Percentiles rank a stretch among this genome's conserved stretches.
Conservation (phyloP, 257 asterid genomes). For the Ilex asprella region DNA sequence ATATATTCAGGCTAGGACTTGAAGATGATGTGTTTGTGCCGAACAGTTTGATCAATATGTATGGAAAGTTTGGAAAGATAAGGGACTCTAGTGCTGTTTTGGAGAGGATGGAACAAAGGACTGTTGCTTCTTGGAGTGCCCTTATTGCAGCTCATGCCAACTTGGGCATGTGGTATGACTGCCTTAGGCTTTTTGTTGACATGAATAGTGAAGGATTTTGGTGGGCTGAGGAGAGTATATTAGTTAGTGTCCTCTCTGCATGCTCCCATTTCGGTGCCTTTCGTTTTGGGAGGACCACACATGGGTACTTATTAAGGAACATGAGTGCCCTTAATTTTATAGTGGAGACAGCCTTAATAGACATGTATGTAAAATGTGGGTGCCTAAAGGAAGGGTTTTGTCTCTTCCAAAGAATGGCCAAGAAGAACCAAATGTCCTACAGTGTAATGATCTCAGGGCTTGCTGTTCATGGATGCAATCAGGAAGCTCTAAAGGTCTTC, state of each 20-base stretch:
- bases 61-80: conserved; percentile 59
- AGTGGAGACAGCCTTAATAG: conserved; percentile 52
- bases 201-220: conserved; percentile 45
- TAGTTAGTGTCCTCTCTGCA: conserved; percentile 69
- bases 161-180: conserved; percentile 54
- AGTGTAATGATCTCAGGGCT: conserved; percentile 64
- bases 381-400: conserved; percentile 46
- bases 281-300: conserved; percentile 49
- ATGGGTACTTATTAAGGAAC: conserved; percentile 55
- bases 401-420: conserved; percentile 36
- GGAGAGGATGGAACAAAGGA: conserved; percentile 42
- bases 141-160: conserved; percentile 56
- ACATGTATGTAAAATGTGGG: conserved; percentile 74
- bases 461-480: conserved; percentile 52
- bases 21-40: conserved; percentile 56
- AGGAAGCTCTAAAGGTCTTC: conserved; percentile 48
- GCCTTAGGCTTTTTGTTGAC: conserved; percentile 36
- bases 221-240: conserved; percentile 71
- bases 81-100: conserved; percentile 37
- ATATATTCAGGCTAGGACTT: conserved; percentile 46
- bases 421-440: conserved; percentile 50
- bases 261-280: conserved; percentile 56
- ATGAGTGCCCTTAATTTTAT: conserved; percentile 58
- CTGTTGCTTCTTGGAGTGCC: conserved; percentile 88
- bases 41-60: conserved; percentile 68